Evolutionary conservation across 345 rosid species (phyloP), one percentile per base, ranked within the genome.

Genomic region (Corchorus olitorius): DNA sequence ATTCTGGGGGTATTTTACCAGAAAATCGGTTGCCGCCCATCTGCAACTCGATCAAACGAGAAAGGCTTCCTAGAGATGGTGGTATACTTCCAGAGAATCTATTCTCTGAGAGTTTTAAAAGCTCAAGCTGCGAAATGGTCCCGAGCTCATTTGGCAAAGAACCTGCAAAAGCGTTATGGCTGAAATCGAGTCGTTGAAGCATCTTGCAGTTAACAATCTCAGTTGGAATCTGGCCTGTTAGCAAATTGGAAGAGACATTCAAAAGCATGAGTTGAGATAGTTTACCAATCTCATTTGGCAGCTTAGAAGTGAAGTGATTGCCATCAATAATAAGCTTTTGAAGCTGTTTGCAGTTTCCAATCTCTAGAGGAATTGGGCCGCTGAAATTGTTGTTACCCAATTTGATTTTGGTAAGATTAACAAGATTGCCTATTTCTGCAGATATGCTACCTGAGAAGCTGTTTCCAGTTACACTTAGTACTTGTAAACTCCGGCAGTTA

Each of bases 11-110:
- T 27, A 27, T 27, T 59, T 70, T 77, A 45, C 97, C 97, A 4
- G 92, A 90, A 80, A 95, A 89, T 77, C 78, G 68, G 78, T 95
- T 95, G 68, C 92, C 92, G 17, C 98, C 99, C 97, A 95, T 93
- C 80, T 93, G 97, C 68, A 93, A 75, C 88, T 93, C 98, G 0
- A 92, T 93, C 78, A 93, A 81, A 84, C 83, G 98, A 8, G 89
- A 83, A 52, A 95, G 84, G 45, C 86, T 89, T 67, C 98, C 98
- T 15, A 95, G 58, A 60, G 92, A 75, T 43, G 83, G 81, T 4
- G 99, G 97, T 79, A 95, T 87, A 66, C 73, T 54, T 19, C 93
- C 97, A 5, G 99, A 92, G 66, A 95, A 83, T 65, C 81, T 86
- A 77, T 92, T 95, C 19, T 93, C 99, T 0, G 98, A 27, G 27